Evolutionary conservation across 805 yeast genomes (phyloP).

Genomic region (Lipomyces oligophaga): DNA sequence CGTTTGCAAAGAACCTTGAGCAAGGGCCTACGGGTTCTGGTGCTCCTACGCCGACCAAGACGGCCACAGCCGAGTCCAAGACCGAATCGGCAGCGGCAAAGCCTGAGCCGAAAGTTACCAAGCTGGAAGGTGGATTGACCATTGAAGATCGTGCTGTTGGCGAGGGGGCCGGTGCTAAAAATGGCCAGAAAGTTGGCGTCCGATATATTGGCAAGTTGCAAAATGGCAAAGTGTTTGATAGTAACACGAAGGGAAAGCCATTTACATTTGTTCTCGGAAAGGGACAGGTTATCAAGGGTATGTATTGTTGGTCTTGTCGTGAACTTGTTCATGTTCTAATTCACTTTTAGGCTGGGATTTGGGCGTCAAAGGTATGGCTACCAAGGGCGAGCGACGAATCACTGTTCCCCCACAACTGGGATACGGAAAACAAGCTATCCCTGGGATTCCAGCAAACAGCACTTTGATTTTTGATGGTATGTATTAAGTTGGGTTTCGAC

Average conservation of each 20-base stretch:
- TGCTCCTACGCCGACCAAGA: conserved; percentile 24
- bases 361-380: conserved; percentile 98
- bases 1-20: conserved; percentile 85
- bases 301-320: neutral
- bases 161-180: conserved; percentile 81
- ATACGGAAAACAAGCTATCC: conserved; percentile 88
- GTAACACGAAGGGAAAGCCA: conserved; percentile 96
- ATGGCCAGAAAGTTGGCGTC: conserved; percentile 87
- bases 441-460: conserved; percentile 97
- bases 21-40: conserved; percentile 75
- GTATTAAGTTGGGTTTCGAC: neutral
- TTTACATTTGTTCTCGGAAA: conserved; percentile 85
- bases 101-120: conserved; percentile 46
- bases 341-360: conserved; percentile 62
- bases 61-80: conserved; percentile 36
- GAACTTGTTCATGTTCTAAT: neutral
- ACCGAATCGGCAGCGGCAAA: conserved; percentile 44
- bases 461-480: conserved; percentile 84
- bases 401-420: conserved; percentile 95
- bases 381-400: conserved; percentile 98
- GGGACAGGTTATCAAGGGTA: conserved; percentile 87
- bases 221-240: conserved; percentile 95
- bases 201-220: conserved; percentile 96
- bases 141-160: conserved; percentile 91
- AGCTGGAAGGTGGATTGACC: conserved; percentile 86